A percentile compares a stretch with the other conserved stretches of the same genome.
These are phyloP conservation scores for Talaromyces funiculosus DNA, from an alignment of 2,329 filamentous ascomycete genomes.

Conservation along the genomic window DNA sequence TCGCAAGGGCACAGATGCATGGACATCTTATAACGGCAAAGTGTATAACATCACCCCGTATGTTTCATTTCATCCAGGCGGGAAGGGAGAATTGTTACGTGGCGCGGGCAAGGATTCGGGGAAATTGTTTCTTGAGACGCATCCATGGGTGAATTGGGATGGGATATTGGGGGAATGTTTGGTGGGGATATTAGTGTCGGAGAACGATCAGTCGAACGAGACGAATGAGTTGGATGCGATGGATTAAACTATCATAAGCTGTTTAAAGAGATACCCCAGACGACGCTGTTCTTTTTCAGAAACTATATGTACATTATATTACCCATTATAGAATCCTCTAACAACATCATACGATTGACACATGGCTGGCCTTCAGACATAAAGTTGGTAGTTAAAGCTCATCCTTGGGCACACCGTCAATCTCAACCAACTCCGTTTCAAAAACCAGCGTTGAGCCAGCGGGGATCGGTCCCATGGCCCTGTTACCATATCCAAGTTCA, in stretches of 20 bases:
- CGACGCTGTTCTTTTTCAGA: neutral
- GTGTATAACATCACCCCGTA: slow-evolving; percentile 96
- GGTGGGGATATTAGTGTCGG: slow-evolving; percentile 56
- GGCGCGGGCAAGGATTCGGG: slow-evolving; percentile 62
- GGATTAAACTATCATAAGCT: slow-evolving; percentile 43
- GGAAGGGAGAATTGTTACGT: slow-evolving; percentile 54
- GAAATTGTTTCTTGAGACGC: slow-evolving; percentile 58
- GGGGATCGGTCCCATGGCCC: slow-evolving; percentile 75
- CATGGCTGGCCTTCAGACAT: too few relatives aligned
- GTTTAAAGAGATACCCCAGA: slow-evolving; percentile 5
- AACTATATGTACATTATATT: neutral
- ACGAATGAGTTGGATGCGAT: slow-evolving; percentile 50
- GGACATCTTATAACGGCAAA: slow-evolving; percentile 81
- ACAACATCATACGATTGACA: neutral
- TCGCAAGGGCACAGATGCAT: slow-evolving; percentile 77
- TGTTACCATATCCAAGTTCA: slow-evolving; percentile 72
- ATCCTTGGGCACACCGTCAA: slow-evolving; percentile 61
- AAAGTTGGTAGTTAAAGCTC: slow-evolving; percentile 36
- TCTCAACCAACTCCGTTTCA: slow-evolving; percentile 82
- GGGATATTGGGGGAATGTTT: slow-evolving; percentile 58
- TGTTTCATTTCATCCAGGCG: slow-evolving; percentile 83
- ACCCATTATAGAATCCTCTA: neutral
- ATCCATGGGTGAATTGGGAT: slow-evolving; percentile 66
- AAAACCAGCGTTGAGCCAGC: slow-evolving; percentile 78
- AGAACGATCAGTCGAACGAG: slow-evolving; percentile 40